phyloP scores from a whole-genome alignment of 768 basidiomycete species.

The Mycena filopes region DNA sequence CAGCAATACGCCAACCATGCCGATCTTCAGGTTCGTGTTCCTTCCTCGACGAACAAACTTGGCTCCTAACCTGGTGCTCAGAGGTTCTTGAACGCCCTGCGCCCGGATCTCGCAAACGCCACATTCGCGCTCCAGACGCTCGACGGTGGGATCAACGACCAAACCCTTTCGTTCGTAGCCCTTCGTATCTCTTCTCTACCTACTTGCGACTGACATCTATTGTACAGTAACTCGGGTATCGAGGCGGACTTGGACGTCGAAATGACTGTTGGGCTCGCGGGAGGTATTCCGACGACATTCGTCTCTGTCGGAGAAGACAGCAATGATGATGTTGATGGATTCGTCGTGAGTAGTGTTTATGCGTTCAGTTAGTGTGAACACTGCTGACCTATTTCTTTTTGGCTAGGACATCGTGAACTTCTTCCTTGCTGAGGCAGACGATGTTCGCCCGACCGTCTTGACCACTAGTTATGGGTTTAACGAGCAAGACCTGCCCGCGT shows the following conservation, averaged over 20 bases:
- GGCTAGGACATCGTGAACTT: constrained; percentile 39
- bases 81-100: background rate
- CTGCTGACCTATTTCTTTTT: too few relatives aligned
- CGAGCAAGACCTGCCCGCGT: constrained; percentile 45
- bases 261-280: constrained; percentile 49
- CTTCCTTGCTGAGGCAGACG: constrained; percentile 51
- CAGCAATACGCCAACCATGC: background rate
- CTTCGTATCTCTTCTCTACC: too few relatives aligned
- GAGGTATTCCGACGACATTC: constrained; percentile 49
- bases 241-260: constrained; percentile 57
- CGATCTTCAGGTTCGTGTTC: too few relatives aligned
- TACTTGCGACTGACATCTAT: too few relatives aligned
- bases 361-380: too few relatives aligned
- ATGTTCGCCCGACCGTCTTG: constrained; percentile 51
- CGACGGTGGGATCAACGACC: constrained; percentile 39
- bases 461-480: constrained; percentile 52
- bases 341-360: constrained; percentile 4
- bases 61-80: background rate
- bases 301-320: constrained; percentile 34
- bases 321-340: background rate
- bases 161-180: constrained; percentile 37
- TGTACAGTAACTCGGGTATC: constrained; percentile 34
- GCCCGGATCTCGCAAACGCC: constrained; percentile 12
- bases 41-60: too few relatives aligned
- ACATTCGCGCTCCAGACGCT: constrained; percentile 34